Evolutionary conservation across 1,139 yeast genomes (phyloP), one percentile per base, ranked within the genome.

Genomic region (Hansenula lynferdii): DNA sequence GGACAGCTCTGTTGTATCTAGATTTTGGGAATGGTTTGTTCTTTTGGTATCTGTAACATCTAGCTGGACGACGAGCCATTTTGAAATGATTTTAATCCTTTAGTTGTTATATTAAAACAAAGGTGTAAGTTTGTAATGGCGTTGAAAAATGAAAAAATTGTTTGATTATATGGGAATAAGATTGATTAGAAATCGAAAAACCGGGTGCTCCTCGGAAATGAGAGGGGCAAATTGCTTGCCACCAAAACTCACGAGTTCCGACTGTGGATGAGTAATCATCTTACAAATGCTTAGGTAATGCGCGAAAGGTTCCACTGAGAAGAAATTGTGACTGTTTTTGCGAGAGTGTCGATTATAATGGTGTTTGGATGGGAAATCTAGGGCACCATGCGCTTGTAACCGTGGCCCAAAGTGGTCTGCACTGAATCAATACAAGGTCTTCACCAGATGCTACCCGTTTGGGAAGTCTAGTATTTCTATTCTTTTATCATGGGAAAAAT

Each of bases 41-140:
- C 87, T 94, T 92, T 84, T 96, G 94, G 95, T 90, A 92, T 81
- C 98, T 89, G 96, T 92, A 92, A 83, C 98, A 92, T 84, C 97
- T 87, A 83, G 98, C 98, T 76, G 98, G 98, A 86, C 98, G 92
- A 80, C 98, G 90, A 73, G 98, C 97, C 98, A 92, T 92, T 71
- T 83, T 86, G 80, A 58, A n/a, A 56, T 48, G 39, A 38, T 40
- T 49, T 48, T n/a, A n/a, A n/a, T n/a, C n/a, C n/a, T n/a, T n/a
- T n/a, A n/a, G n/a, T n/a, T n/a, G n/a, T n/a, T n/a, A n/a, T n/a
- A 23, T 23, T 23, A 6, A 23, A 8, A 5, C 9, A 23, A 23
- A 23, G 9, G 25, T 23, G 42, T 42, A 35, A 48, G 42, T 34
- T 16, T 10, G 27, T 21, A 8, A 8, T 28, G 25, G 27, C 16